A percentile compares a stretch with the other conserved stretches of the same genome.
phyloP scores from a whole-genome alignment of 2,329 filamentous ascomycete genomes.

The Diaporthe sp. region DNA sequence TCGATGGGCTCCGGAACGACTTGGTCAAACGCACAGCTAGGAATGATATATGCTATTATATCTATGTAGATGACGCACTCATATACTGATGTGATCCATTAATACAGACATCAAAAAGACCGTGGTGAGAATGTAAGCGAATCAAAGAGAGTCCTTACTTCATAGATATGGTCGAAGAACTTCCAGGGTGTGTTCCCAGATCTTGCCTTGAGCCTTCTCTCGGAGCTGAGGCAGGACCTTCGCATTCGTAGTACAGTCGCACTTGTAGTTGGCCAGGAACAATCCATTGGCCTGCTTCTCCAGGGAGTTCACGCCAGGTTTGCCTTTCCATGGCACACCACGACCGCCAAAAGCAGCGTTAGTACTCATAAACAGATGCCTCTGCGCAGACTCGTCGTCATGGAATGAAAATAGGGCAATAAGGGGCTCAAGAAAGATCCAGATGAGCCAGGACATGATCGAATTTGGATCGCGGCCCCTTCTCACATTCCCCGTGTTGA shows the following conservation, averaged over 20 bases:
- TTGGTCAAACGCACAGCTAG: not conserved
- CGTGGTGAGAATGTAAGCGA: not conserved
- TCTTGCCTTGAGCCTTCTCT: constrained; percentile 44
- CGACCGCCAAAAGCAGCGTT: constrained; percentile 53
- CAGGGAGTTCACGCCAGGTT: constrained; percentile 48
- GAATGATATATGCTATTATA: not conserved
- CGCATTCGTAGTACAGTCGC: constrained; percentile 46
- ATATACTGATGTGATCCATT: no score
- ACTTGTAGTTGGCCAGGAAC: constrained; percentile 48
- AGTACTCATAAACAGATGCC: constrained; percentile 52
- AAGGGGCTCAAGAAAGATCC: constrained; percentile 51
- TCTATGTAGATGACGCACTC: no score
- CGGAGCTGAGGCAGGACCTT: constrained; percentile 45
- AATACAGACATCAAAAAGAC: not conserved
- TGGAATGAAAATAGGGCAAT: constrained; percentile 47
- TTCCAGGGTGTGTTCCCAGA: constrained; percentile 48
- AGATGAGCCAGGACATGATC: constrained; percentile 48
- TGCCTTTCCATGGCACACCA: constrained; percentile 50
- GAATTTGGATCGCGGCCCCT: constrained; percentile 48
- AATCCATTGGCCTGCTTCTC: constrained; percentile 44
- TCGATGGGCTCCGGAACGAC: not conserved
- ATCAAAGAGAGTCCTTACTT: not conserved
- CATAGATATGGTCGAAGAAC: constrained; percentile 42
- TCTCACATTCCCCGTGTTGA: constrained; percentile 52
- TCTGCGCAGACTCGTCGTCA: constrained; percentile 52